Percentiles rank a stretch among this genome's conserved stretches.
Conservation (phyloP, 805 yeast species). For the Kuraishia ogatae region DNA sequence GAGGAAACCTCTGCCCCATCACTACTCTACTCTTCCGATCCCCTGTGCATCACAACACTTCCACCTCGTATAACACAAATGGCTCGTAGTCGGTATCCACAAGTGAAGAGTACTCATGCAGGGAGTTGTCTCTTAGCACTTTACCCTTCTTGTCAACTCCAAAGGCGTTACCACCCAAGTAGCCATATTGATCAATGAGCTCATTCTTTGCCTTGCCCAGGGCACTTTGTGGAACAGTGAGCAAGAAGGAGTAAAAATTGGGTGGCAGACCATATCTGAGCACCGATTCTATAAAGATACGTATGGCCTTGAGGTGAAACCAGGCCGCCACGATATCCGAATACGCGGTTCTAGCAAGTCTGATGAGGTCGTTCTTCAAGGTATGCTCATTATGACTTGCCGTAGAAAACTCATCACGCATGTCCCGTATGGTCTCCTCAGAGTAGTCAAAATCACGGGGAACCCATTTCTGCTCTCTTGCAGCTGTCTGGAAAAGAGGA, state of each 20-base stretch:
- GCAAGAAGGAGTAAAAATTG: conserved; percentile 52
- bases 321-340: conserved; percentile 77
- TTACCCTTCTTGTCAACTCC: conserved; percentile 58
- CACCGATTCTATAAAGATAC: conserved; percentile 88
- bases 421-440: conserved; percentile 60
- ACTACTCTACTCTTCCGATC: background rate
- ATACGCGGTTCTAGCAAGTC: conserved; percentile 85
- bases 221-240: conserved; percentile 35
- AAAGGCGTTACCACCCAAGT: conserved; percentile 87
- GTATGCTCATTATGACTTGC: conserved; percentile 70
- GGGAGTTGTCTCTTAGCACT: conserved; percentile 44
- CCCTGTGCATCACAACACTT: conserved; percentile 20
- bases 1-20: too few species aligned
- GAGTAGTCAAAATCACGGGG: conserved; percentile 90
- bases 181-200: conserved; percentile 71
- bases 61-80: conserved; percentile 72
- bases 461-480: conserved; percentile 82
- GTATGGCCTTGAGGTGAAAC: conserved; percentile 83
- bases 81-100: conserved; percentile 97
- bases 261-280: conserved; percentile 97
- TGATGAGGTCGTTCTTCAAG: conserved; percentile 65
- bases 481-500: conserved; percentile 55
- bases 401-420: conserved; percentile 71
- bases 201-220: conserved; percentile 56
- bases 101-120: conserved; percentile 83